Base-by-base conservation (phyloP, 163 green algal genomes). In the Scenedesmus sp. region DNA sequence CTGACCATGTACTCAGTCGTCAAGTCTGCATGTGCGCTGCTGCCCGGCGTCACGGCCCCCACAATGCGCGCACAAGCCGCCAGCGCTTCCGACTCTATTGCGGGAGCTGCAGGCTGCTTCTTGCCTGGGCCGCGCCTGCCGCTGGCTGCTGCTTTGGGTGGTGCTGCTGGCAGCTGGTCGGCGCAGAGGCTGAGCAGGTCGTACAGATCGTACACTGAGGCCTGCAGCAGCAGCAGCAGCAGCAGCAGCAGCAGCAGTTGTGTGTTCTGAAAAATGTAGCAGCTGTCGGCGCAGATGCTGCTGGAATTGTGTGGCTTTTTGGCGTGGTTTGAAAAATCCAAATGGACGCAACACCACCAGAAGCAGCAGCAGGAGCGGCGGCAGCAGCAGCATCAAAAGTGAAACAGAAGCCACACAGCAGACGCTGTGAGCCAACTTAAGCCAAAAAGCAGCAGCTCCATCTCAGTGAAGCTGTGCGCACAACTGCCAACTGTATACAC, bases 1-100 rank as follows among this genome's bases (percentile, higher is more conserved):
- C 89, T 15, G 18, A 93, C 55, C 90, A 93, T 93, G 54, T 91
- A 91, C 59, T 93, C 90, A 20, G 86, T 88, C 0, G 85, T 57
- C 76, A 93, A 46, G 20, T 91, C 90, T 3, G 67, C 66, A 54
- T 88, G 74, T 15, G 90, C 59, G 34, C 84, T 88, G 85, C 74
- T 89, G 77, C 90, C 90, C 18, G 85, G 26, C n/a, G 62, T 54
- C 2, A 91, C 76, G 23, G 57, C 85, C 7, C 79, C 85, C 60
- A 90, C 59, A 56, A 88, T 91, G 74, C 90, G 81, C 81, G 85
- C 86, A 89, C 90, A 93, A 12, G 23, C 52, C 6, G 90, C 90
- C 74, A 93, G 62, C 8, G 86, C 62, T 46, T 93, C 90, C 4
- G 85, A 91, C 74, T 93, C 90, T 2, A 90, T 23, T 2, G 46